Percentiles rank a stretch among this genome's conserved stretches.
phyloP scores from a whole-genome alignment of 768 basidiomycete genomes.

The Kockovaella imperatae region DNA sequence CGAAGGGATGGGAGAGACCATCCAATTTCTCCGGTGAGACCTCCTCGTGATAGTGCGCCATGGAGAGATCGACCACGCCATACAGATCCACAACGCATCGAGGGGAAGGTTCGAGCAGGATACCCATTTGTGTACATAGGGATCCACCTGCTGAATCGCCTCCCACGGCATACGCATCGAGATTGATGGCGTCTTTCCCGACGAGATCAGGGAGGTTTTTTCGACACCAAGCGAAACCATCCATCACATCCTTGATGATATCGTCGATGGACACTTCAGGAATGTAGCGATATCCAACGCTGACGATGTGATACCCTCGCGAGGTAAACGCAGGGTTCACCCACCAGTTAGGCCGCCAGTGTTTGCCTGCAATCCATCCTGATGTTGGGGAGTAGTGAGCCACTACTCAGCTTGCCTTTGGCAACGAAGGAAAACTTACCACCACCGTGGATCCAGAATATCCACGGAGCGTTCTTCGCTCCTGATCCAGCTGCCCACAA shows the following conservation, averaged over 20 bases:
- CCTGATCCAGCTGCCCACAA: constrained; percentile 9
- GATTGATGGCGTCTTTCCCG: constrained; percentile 4
- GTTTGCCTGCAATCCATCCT: constrained; percentile 7
- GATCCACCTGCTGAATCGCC: constrained; percentile 26
- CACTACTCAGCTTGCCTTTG: neutral
- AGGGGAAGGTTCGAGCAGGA: constrained; percentile 6
- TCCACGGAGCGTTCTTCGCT: constrained; percentile 4
- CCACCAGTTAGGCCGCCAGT: constrained; percentile 13
- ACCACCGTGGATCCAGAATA: constrained; percentile 21
- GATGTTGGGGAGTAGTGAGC: neutral
- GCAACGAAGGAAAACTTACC: neutral
- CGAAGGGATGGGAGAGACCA: no score
- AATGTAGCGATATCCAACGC: constrained; percentile 15
- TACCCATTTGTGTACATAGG: constrained; percentile 4
- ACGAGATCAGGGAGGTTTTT: constrained; percentile 8
- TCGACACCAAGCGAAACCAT: constrained; percentile 16
- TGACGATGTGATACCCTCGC: constrained; percentile 18
- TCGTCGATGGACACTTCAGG: constrained; percentile 14
- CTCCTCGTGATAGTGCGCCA: constrained; percentile 9
- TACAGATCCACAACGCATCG: constrained; percentile 11
- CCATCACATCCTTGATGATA: constrained; percentile 6
- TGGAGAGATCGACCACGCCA: constrained; percentile 17
- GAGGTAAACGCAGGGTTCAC: constrained; percentile 13
- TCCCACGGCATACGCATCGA: constrained; percentile 10
- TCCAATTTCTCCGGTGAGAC: no score